phyloP scores from a whole-genome alignment of 2,329 filamentous ascomycete genomes.

The Nakataea oryzae region DNA sequence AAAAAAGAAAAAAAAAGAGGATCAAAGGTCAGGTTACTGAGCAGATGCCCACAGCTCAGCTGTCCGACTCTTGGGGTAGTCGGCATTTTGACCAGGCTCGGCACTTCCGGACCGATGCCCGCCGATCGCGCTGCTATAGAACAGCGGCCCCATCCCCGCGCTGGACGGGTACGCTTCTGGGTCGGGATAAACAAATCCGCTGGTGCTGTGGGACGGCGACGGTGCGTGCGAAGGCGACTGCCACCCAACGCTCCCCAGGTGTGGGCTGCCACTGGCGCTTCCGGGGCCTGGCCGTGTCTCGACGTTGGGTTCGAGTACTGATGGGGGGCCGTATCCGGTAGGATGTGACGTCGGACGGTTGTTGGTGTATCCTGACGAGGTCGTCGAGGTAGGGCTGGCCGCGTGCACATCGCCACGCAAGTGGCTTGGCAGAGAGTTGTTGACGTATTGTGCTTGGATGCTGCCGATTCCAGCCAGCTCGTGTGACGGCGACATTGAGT shows the following conservation, averaged over 20 bases:
- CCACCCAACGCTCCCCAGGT: constrained; percentile 76
- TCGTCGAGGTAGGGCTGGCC: constrained; percentile 59
- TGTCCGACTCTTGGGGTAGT: constrained; percentile 49
- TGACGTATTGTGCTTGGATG: constrained; percentile 70
- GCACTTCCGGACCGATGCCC: constrained; percentile 66
- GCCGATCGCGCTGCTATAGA: constrained; percentile 54
- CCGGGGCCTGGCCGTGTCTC: constrained; percentile 60
- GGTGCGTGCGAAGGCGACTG: constrained; percentile 70
- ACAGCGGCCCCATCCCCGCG: constrained; percentile 55
- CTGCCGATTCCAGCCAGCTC: constrained; percentile 61
- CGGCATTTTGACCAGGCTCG: constrained; percentile 46
- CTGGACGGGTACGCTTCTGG: constrained; percentile 60
- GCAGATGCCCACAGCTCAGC: constrained; percentile 41
- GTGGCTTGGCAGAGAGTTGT: constrained; percentile 71
- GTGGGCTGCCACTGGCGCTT: constrained; percentile 75
- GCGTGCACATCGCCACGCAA: constrained; percentile 66
- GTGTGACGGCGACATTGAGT: constrained; percentile 70
- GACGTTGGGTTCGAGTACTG: constrained; percentile 75
- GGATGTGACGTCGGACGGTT: constrained; percentile 79
- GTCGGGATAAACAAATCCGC: constrained; percentile 70
- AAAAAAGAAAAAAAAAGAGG: constrained; percentile 1
- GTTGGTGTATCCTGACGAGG: constrained; percentile 47
- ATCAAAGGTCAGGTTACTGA: constrained; percentile 22
- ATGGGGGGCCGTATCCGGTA: constrained; percentile 68
- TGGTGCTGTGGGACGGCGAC: constrained; percentile 57